Evolutionary conservation across 768 basidiomycete genomes (phyloP), one percentile per base, ranked within the genome.

Genomic region (Tylopilus balloui): DNA sequence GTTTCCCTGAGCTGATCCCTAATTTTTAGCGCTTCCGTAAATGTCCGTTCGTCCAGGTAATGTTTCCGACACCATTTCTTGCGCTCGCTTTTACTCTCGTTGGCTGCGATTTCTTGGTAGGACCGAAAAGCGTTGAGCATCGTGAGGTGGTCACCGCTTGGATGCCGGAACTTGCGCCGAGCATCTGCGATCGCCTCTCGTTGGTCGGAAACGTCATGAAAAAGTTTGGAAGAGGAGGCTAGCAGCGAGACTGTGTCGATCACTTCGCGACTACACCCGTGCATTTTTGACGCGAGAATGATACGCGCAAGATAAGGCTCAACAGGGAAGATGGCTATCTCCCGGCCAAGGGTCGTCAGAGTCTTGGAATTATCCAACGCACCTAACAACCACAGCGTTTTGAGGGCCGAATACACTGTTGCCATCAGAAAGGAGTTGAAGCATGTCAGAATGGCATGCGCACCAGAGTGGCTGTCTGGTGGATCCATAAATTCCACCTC

Each of bases 291-390:
- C 13, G 88, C 86, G 45, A 98, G 71, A 27, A 98, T 69, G 35
- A 86, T 78, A 25, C 91, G 83, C 0, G 93, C 81, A 47, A 84
- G 78, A 27, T 80, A 71, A 1, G 95, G 92, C 56, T 97, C 92
- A n/a, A 96, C 78, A 3, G 96, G 96, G 62, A 94, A 91, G n/a
- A 73, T 61, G 3, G 92, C 85, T 89, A 99, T 97, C 53, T 82
- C 71, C 5, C 81, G 79, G 2, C 96, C 96, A 4, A 87, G 66
- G 0, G 73, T 57, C 0, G 93, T 96, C 45, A 99, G 72, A 6
- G 62, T 61, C 50, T 80, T 83, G 14, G 75, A 73, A 29, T 77
- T 69, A 62, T 87, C 78, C 50, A 97, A 73, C 12, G 94, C 94
- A 13, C 83, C 83, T 9, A 98, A 77, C 2, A 91, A 72, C 71